A percentile compares a stretch with the other conserved stretches of the same genome.
Evolutionary conservation across 2,329 filamentous ascomycete species (phyloP).

Genomic region (Ophiostoma sp.): DNA sequence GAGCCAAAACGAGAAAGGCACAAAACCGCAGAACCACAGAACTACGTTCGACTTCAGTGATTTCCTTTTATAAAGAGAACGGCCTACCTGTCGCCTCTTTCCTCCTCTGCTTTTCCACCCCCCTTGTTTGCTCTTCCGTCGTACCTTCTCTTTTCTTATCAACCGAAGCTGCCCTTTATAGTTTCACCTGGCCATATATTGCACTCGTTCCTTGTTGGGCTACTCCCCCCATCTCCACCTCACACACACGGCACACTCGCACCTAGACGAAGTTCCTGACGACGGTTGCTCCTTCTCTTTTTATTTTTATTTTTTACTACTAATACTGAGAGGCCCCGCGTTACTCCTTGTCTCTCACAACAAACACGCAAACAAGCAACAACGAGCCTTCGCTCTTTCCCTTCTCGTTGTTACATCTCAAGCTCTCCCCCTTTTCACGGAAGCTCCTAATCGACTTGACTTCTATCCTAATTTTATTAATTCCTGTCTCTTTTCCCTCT

Average conservation of each 20-base stretch:
- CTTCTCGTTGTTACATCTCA: not conserved
- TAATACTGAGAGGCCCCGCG: not conserved
- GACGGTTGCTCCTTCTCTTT: not conserved
- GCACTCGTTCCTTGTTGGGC: not conserved
- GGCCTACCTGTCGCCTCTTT: not conserved
- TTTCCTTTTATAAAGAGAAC: not conserved
- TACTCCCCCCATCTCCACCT: not conserved
- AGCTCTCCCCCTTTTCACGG: not conserved
- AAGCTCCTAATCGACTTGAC: too few relatives aligned
- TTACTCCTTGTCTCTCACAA: not conserved
- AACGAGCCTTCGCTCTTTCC: not conserved
- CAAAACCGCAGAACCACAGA: too few relatives aligned
- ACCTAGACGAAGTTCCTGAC: not conserved
- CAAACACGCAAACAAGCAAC: too few relatives aligned
- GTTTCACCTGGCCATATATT: not conserved
- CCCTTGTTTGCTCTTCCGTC: not conserved
- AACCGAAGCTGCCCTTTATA: not conserved
- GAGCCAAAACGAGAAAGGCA: not conserved
- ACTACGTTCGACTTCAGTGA: too few relatives aligned
- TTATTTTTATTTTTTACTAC: not conserved
- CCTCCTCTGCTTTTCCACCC: not conserved
- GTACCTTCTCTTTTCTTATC: constrained; percentile 7
- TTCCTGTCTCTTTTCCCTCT: not conserved
- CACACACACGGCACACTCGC: not conserved
- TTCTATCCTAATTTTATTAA: too few relatives aligned